Percentiles rank a stretch among this genome's conserved stretches.
phyloP scores from a whole-genome alignment of 352 stramenopile species.

The Pythium phragmitis region DNA sequence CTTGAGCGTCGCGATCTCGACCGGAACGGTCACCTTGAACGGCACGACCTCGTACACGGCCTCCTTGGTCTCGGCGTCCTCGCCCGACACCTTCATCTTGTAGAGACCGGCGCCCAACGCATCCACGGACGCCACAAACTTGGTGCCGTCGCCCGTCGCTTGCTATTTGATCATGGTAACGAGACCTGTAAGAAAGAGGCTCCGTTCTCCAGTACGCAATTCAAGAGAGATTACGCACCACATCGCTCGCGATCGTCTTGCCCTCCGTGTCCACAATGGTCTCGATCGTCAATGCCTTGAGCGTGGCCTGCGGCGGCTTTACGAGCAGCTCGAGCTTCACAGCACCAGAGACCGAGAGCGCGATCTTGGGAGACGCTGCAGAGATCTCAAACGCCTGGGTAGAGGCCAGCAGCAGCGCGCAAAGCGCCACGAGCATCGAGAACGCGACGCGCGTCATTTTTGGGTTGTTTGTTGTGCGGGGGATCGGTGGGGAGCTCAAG shows the following conservation, averaged over 20 bases:
- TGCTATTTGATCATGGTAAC: constrained; percentile 33
- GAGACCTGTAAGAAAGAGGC: no score
- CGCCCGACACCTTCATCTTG: constrained; percentile 74
- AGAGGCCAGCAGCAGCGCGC: constrained; percentile 10
- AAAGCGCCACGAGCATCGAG: constrained; percentile 19
- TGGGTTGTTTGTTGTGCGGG: neutral
- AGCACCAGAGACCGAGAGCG: constrained; percentile 34
- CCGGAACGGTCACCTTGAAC: constrained; percentile 74
- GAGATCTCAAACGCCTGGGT: constrained; percentile 37
- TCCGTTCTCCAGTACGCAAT: neutral
- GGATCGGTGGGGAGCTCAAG: neutral
- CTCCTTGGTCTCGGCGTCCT: constrained; percentile 40
- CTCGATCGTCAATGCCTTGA: constrained; percentile 61
- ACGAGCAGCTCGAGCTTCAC: constrained; percentile 56
- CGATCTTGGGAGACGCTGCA: constrained; percentile 45
- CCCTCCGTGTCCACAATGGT: constrained; percentile 70
- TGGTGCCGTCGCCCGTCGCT: constrained; percentile 58
- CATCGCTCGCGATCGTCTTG: constrained; percentile 46
- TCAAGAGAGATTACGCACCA: constrained; percentile 36
- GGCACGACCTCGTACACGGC: constrained; percentile 62
- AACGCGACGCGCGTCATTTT: constrained; percentile 31
- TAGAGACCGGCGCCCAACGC: constrained; percentile 63
- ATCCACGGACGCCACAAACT: constrained; percentile 48
- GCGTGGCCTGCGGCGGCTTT: constrained; percentile 49
- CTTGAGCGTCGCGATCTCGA: constrained; percentile 49